These are phyloP conservation scores for Pythium rishiriense DNA, from an alignment of 352 stramenopile species.

Conservation along the genomic window DNA sequence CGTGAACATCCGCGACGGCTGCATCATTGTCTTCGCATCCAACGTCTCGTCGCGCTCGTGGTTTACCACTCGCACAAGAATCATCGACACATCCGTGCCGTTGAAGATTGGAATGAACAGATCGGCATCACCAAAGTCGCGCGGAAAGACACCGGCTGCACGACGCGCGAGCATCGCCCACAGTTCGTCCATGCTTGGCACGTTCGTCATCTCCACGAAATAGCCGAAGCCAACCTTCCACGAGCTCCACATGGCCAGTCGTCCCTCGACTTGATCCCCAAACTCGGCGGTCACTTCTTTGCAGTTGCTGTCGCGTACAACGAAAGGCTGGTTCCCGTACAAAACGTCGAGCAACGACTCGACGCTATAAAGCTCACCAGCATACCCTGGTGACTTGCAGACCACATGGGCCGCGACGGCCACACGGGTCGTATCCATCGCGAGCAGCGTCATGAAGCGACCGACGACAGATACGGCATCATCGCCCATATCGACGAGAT, in stretches of 20 bases:
- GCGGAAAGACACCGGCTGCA: slow-evolving; percentile 26
- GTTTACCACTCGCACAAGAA: slow-evolving; percentile 7
- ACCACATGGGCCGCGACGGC: background rate
- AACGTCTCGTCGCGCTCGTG: background rate
- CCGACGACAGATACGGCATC: background rate
- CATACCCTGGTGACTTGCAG: background rate
- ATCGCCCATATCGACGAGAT: slow-evolving; percentile 11
- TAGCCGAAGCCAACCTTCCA: slow-evolving; percentile 35
- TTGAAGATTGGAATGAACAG: slow-evolving; percentile 29
- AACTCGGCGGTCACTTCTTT: background rate
- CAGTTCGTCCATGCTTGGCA: slow-evolving; percentile 23
- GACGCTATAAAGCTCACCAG: slow-evolving; percentile 11
- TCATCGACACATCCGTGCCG: slow-evolving; percentile 5
- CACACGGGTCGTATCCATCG: slow-evolving; percentile 12
- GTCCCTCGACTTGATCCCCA: background rate
- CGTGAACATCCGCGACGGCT: background rate
- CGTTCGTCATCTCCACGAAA: slow-evolving; percentile 28
- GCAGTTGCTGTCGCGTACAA: background rate
- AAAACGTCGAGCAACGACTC: slow-evolving; percentile 13
- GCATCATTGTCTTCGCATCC: background rate
- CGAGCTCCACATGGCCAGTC: background rate
- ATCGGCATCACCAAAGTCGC: slow-evolving; percentile 3
- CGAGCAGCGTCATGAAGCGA: slow-evolving; percentile 17
- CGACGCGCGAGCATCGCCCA: slow-evolving; percentile 33
- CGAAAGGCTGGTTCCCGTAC: background rate